Evolutionary conservation across 2,329 filamentous ascomycete genomes (phyloP).

Genomic region (Venturia carpophila): DNA sequence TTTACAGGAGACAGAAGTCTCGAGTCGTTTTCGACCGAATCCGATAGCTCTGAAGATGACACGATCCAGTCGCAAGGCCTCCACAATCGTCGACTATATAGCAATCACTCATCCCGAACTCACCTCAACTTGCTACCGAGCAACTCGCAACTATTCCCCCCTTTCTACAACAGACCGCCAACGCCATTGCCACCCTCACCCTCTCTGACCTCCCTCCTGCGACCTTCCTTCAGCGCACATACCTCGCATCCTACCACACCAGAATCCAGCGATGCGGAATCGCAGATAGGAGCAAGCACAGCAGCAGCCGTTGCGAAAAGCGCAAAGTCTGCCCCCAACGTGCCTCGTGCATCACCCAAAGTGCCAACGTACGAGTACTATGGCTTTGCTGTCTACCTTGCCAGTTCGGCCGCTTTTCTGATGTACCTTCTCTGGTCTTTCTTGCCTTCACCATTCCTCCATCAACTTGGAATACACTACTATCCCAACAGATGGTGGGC

Average conservation of each 20-base stretch:
- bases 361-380: conserved; percentile 99
- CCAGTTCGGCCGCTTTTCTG: conserved; percentile 72
- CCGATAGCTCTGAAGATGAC: conserved; percentile 26
- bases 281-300: conserved; percentile 25
- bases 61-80: conserved; percentile 24
- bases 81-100: conserved; percentile 30
- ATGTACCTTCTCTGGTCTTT: conserved; percentile 76
- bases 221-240: conserved; percentile 52
- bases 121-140: conserved; percentile 36
- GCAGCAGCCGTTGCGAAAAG: conserved; percentile 42
- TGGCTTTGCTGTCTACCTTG: conserved; percentile 92
- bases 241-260: conserved; percentile 82
- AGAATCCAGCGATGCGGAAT: conserved; percentile 80
- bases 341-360: conserved; percentile 80
- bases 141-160: conserved; percentile 52
- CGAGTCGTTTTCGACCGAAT: conserved; percentile 16
- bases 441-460: conserved; percentile 82
- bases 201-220: conserved; percentile 81
- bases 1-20: conserved; percentile 10
- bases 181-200: conserved; percentile 89
- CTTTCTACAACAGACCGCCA: conserved; percentile 96
- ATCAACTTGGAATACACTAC: conserved; percentile 89
- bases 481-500: conserved; percentile 98
- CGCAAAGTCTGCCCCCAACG: conserved; percentile 51
- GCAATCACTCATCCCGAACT: conserved; percentile 37